phyloP scores from a whole-genome alignment of 768 basidiomycete genomes.

The Boletellus ananiceps region DNA sequence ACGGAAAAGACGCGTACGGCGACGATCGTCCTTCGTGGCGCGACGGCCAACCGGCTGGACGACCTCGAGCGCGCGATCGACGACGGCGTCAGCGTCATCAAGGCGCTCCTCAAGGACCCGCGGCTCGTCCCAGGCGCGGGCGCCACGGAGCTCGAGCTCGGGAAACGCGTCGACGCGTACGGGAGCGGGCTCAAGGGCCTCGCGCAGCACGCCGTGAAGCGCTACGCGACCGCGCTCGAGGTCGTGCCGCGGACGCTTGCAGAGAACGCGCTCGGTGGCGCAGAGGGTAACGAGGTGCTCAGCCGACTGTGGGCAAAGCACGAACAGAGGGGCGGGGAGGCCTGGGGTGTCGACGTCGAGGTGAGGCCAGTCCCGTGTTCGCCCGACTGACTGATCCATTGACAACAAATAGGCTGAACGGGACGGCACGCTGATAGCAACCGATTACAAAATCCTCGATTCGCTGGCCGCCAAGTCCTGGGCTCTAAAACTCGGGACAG shows the following conservation, averaged over 20 bases:
- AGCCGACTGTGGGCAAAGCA: constrained; percentile 89
- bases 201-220: constrained; percentile 88
- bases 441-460: constrained; percentile 70
- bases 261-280: constrained; percentile 91
- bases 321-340: constrained; percentile 64
- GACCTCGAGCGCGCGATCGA: constrained; percentile 96
- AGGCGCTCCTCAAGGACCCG: constrained; percentile 84
- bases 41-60: constrained; percentile 90
- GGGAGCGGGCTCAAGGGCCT: constrained; percentile 88
- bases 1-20: constrained; percentile 82
- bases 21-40: constrained; percentile 92
- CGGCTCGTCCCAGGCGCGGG: constrained; percentile 92
- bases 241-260: constrained; percentile 89
- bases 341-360: constrained; percentile 88
- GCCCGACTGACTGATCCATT: neutral
- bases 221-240: constrained; percentile 85
- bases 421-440: constrained; percentile 68
- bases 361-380: constrained; percentile 32
- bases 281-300: constrained; percentile 89
- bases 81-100: constrained; percentile 95
- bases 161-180: constrained; percentile 75
- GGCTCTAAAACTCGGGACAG: constrained; percentile 87
- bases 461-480: constrained; percentile 87
- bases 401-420: constrained; percentile 53
- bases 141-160: constrained; percentile 91